Base-by-base conservation (phyloP, 2,329 filamentous ascomycete genomes). In the Juglanconis juglandina region DNA sequence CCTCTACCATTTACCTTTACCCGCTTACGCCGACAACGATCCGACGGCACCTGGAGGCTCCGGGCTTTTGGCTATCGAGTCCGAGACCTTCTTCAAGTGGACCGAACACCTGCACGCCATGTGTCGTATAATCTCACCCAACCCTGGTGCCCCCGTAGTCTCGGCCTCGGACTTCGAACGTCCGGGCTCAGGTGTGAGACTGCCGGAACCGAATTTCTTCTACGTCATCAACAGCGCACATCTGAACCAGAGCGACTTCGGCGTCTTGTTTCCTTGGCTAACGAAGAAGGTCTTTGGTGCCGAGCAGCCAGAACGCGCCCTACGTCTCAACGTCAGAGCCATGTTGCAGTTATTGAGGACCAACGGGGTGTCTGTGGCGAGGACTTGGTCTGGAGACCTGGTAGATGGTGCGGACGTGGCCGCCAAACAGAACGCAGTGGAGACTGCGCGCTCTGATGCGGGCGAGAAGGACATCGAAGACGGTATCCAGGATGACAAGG, bases 241-340 rank as follows among this genome's bases (percentile, higher is more conserved):
- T 70, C 81, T 96, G 33, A 91, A 84, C 60, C 92, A 96, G 73
- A 90, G 86, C 24, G 92, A 96, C 69, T 96, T 95, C 67, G 92
- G 90, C 41, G 76, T 95, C 32, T 75, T 96, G 30, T 96, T 96
- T 69, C 91, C 91, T 0, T 89, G 87, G 81, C 67, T 87, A 51
- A 86, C 83, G 8, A 82, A 79, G 67, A 80, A 78, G 65, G 79
- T 87, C 8, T 84, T 87, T 65, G 78, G 79, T 2, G 81, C 81
- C 0, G 79, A 82, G 51, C 77, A 84, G 55, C 85, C 86, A 0
- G 84, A 86, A 68, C 77, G 84, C 11, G 80, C 82, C 0, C 70
- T 88, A 53, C 77, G 83, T 24, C 74, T 88, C 2, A 88, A 88
- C 64, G 73, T 84, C 4, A 76, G 86, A 1, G 85, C 85, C 2